Evolutionary conservation across 805 yeast genomes (phyloP).

Genomic region (Ogataea angusta): DNA sequence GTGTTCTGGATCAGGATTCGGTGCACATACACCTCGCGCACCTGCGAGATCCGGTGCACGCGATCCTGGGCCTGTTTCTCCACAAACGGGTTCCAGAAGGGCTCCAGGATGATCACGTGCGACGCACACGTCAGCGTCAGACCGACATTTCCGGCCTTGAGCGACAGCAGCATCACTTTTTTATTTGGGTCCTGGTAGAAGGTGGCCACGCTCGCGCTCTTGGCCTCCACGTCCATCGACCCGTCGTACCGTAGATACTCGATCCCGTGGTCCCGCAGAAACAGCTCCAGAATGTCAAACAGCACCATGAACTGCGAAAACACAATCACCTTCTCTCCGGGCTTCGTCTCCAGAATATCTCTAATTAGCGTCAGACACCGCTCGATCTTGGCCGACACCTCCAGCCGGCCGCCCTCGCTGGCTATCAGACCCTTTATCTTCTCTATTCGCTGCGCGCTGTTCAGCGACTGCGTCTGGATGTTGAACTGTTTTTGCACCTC

Average conservation of each 20-base stretch:
- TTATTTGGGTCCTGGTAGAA: slow-evolving; percentile 57
- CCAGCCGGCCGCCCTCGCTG: slow-evolving; percentile 41
- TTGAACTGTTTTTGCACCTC: slow-evolving; percentile 22
- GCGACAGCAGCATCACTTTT: slow-evolving; percentile 68
- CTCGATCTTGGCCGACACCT: slow-evolving; percentile 66
- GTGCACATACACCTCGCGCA: slow-evolving; percentile 71
- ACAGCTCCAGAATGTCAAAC: slow-evolving; percentile 61
- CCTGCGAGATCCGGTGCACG: slow-evolving; percentile 92
- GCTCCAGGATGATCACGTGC: slow-evolving; percentile 88
- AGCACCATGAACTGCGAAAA: slow-evolving; percentile 84
- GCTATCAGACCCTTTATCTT: slow-evolving; percentile 28
- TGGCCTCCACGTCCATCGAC: slow-evolving; percentile 63
- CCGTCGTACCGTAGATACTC: slow-evolving; percentile 74
- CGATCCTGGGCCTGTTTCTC: slow-evolving; percentile 98
- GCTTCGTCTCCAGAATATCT: slow-evolving; percentile 44
- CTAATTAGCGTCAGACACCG: slow-evolving; percentile 57
- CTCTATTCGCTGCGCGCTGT: slow-evolving; percentile 24
- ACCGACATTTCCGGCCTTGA: slow-evolving; percentile 95
- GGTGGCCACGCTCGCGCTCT: slow-evolving; percentile 58
- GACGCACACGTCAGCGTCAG: slow-evolving; percentile 91
- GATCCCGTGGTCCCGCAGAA: slow-evolving; percentile 46
- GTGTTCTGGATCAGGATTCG: slow-evolving; percentile 65
- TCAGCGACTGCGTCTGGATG: slow-evolving; percentile 24
- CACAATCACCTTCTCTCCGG: slow-evolving; percentile 73
- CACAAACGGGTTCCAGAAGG: slow-evolving; percentile 97